Evolutionary conservation across 352 stramenopile species (phyloP), one percentile per base, ranked within the genome.

Genomic region (Phytophthora idaei): DNA sequence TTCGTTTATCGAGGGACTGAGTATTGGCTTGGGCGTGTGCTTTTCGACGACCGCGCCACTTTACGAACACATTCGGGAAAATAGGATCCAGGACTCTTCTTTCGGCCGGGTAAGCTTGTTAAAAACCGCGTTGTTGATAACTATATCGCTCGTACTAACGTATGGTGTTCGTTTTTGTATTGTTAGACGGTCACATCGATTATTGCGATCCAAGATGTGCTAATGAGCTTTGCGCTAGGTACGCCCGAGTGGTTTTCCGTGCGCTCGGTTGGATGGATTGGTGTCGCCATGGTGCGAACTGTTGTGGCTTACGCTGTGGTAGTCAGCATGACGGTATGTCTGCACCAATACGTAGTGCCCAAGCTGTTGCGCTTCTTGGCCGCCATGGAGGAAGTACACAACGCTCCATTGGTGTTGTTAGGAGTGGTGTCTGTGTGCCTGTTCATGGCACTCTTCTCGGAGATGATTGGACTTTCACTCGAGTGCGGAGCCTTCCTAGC

Each of bases 221-320:
- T 95, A 9, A 95, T 95, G 87, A 95, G 87, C 42, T 95, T 95
- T 70, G 87, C 85, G 14, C 58, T 95, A 3, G 87, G 85, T 11
- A 93, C 87, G 0, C 87, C 87, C 1, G 87, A 95, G 67, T 95
- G 87, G 87, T 95, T 95, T 62, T 89, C 87, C 0, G 79, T 83
- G 0, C 83, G 81, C 29, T 92, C 85, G 0, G 73, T 89, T 39
- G 77, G 83, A 9, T 92, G 81, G 71, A 89, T 94, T 28, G 81
- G 84, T 39, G 63, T 95, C 9, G 82, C 85, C 0, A 87, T 89
- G 44, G 37, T 92, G 31, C 85, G 83, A 4, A 89, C 84, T 0
- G 64, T 94, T 39, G 71, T 95, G 10, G 80, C 85, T 4, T 95
- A 94, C 59, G 74, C 73, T 25, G 67, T 90, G 21, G 84, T 95